Evolutionary conservation across 441 rosid species (phyloP), one percentile per base, ranked within the genome.

Genomic region (Gossypium gossypioides): DNA sequence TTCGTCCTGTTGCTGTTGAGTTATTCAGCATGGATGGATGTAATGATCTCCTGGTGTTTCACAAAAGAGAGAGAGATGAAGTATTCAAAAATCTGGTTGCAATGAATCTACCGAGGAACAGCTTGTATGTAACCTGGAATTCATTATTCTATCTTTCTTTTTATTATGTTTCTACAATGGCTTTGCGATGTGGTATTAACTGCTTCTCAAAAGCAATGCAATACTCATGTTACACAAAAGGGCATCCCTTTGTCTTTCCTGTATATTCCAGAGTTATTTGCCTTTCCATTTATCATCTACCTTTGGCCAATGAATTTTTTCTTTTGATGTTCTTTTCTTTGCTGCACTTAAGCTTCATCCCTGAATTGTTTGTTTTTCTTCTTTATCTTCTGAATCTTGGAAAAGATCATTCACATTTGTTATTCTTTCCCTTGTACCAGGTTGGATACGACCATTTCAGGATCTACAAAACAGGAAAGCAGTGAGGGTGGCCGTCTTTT

Each of bases 21-120:
- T 85, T 96, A 81, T 96, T 96, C 84, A 96, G 99, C 84, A 94
- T 92, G 97, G 99, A 96, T 84, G 99, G 99, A 60, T 88, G 94
- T 78, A 96, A 96, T 78, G 99, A 96, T 86, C 96, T 96, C 74
- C 88, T 94, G 56, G 99, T 96, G 55, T 96, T 96, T 82, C 99
- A 96, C 82, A 96, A 96, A 81, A 94, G 83, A 82, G 99, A 96
- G 81, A 91, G 99, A 85, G 99, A 96, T 80, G 99, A 96, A 80
- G 98, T 96, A 74, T 96, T 96, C 88, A 96, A 87, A 80, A 91
- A 94, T 87, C 81, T 96, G 79, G 86, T 88, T 78, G 95, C 99
- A 69, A 85, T 96, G 98, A 96, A 96, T 84, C 98, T 96, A 75
- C 98, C 98, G 2, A 87, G 99, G 80, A 94, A 94, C 80, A 92